Base-by-base conservation (phyloP, 441 rosid genomes). In the Theobroma grandiflorum region DNA sequence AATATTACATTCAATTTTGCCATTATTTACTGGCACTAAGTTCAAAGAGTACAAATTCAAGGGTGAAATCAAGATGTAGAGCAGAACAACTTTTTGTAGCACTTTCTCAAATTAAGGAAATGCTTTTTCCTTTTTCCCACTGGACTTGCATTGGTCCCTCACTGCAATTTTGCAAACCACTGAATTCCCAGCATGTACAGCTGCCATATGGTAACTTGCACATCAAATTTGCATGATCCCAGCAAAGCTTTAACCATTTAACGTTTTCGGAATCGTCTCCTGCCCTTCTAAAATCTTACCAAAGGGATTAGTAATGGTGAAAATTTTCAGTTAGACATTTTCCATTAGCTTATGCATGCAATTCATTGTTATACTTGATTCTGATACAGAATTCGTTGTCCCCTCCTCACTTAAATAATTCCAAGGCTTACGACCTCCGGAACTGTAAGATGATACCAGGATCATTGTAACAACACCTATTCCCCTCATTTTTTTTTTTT, bases 1-100 rank as follows among this genome's bases (percentile, higher is more conserved):
- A 9, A 20, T 64, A 10, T 74, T 80, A 38, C 81, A 50, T 43
- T 81, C 57, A 42, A 40, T 58, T 33, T 80, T n/a, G 20, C 69
- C 65, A 64, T 16, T 57, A 10, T 57, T 74, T 31, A 45, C 62
- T 71, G 79, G 75, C 35, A 42, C n/a, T 52, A 57, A 31, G 20
- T 45, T 43, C 42, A 37, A 59, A 79, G 78, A 45, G 69, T 35
- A 69, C 59, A 71, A 20, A 9, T 47, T 18, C 55, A 31, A 64
- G 72, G 50, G 37, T 68, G 42, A 40, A 43, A 68, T 61, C n/a
- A 26, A 57, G 35, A 31, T 75, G 74, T 15, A 49, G 72, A 72
- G 20, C 18, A 18, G 75, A 72, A 63, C 18, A 53, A 38, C 45
- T 53, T 37, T 12, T 16, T 72, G 42, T 53, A 18, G 18, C 63